A percentile compares a stretch with the other conserved stretches of the same genome.
phyloP scores from a whole-genome alignment of 1,139 yeast genomes.

The Magnusiomyces tetraspermus region DNA sequence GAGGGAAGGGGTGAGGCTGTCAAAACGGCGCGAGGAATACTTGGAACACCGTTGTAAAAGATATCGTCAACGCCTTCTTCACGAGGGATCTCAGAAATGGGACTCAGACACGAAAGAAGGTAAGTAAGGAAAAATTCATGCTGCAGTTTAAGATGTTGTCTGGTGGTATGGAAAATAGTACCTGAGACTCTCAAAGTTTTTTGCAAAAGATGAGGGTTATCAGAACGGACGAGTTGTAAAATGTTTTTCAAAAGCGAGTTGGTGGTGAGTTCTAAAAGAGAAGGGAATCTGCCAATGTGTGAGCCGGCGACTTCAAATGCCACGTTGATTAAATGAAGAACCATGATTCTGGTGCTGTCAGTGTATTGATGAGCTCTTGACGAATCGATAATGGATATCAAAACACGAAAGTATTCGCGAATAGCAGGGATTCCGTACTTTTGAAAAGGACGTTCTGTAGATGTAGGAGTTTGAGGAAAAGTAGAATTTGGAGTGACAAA shows the following conservation, averaged over 20 bases:
- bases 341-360: constrained; percentile 78
- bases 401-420: constrained; percentile 59
- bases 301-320: constrained; percentile 78
- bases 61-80: constrained; percentile 34
- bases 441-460: constrained; percentile 18
- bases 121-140: constrained; percentile 36
- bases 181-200: constrained; percentile 69
- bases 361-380: constrained; percentile 76
- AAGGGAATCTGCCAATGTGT: constrained; percentile 54
- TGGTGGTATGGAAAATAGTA: constrained; percentile 38
- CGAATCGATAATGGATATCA: constrained; percentile 79
- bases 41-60: constrained; percentile 36
- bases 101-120: constrained; percentile 33
- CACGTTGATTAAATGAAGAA: constrained; percentile 62
- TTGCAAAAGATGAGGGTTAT: constrained; percentile 56
- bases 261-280: constrained; percentile 57
- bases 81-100: constrained; percentile 33
- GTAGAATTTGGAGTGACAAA: constrained; percentile 2
- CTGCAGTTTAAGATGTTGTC: constrained; percentile 33
- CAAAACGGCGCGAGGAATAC: constrained; percentile 29
- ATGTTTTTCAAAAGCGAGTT: constrained; percentile 78
- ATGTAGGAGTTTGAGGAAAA: neutral
- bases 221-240: constrained; percentile 68
- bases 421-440: constrained; percentile 64
- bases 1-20: constrained; percentile 23